Conservation (phyloP, 257 asterid species). For the Rauvolfia tetraphylla region DNA sequence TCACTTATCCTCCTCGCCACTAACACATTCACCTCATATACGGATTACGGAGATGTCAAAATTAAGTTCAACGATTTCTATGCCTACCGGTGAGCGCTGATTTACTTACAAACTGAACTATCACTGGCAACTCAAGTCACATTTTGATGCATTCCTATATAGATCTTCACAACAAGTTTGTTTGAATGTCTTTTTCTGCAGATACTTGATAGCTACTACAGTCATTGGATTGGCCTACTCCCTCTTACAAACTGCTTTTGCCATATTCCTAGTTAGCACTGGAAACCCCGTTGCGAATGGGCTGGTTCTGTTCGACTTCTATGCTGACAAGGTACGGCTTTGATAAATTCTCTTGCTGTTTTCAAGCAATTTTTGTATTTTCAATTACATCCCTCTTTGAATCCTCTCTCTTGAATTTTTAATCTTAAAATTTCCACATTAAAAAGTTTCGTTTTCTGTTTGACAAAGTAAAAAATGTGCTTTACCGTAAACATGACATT, state of each 20-base stretch:
- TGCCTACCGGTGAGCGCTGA: conserved; percentile 12
- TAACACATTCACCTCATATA: conserved; percentile 2
- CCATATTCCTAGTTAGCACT: conserved; percentile 23
- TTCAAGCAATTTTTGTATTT: not conserved
- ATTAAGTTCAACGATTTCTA: conserved; percentile 27
- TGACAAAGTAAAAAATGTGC: no score
- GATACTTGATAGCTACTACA: conserved; percentile 34
- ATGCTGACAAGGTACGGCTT: conserved; percentile 35
- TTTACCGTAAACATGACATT: no score
- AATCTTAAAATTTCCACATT: not conserved
- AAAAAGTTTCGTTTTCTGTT: not conserved
- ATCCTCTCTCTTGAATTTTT: not conserved
- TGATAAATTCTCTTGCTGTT: not conserved
- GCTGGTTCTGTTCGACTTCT: conserved; percentile 35
- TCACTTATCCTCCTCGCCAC: conserved; percentile 30
- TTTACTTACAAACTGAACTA: not conserved
- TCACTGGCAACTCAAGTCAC: no score
- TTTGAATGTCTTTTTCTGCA: not conserved
- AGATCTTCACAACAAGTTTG: not conserved
- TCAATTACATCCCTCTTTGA: no score
- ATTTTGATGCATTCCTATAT: no score
- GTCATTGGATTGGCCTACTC: conserved; percentile 34
- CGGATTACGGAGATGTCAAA: not conserved
- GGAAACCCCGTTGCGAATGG: conserved; percentile 36
- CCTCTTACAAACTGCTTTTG: conserved; percentile 27